These are phyloP conservation scores for Hypoxylon sp. DNA, from an alignment of 2,329 filamentous ascomycete species.

Conservation along the genomic window DNA sequence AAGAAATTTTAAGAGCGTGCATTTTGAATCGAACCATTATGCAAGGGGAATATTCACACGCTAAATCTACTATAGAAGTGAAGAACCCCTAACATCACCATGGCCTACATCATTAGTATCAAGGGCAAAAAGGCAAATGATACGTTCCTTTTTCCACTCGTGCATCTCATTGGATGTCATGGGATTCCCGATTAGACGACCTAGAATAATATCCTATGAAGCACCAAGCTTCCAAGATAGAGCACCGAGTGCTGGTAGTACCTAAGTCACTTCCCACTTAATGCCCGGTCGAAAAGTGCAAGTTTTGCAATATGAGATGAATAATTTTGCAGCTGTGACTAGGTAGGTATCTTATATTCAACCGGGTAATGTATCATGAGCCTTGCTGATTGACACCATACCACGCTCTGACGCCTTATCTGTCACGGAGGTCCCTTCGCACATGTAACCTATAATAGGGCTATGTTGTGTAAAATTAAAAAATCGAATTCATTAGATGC, in stretches of 20 bases:
- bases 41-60: no score
- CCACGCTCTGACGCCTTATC: no score
- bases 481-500: constrained; percentile 8
- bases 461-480: constrained; percentile 2
- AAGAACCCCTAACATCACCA: not conserved
- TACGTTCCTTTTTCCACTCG: not conserved
- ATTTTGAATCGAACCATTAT: not conserved
- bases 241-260: constrained; percentile 1
- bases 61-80: no score
- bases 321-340: no score
- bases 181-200: not conserved
- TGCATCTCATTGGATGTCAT: not conserved
- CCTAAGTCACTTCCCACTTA: not conserved
- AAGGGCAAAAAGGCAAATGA: no score
- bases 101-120: no score
- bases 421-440: not conserved
- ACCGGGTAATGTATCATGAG: no score
- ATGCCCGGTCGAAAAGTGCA: no score
- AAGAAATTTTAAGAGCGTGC: not conserved
- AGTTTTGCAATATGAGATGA: no score
- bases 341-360: no score
- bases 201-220: not conserved
- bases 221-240: constrained; percentile 2
- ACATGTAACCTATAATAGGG: constrained; percentile 5
- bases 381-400: no score